Percentiles rank a stretch among this genome's conserved stretches.
These are phyloP conservation scores for Backusella westeae DNA, from an alignment of 192 early-diverging fungal species.

Conservation along the genomic window DNA sequence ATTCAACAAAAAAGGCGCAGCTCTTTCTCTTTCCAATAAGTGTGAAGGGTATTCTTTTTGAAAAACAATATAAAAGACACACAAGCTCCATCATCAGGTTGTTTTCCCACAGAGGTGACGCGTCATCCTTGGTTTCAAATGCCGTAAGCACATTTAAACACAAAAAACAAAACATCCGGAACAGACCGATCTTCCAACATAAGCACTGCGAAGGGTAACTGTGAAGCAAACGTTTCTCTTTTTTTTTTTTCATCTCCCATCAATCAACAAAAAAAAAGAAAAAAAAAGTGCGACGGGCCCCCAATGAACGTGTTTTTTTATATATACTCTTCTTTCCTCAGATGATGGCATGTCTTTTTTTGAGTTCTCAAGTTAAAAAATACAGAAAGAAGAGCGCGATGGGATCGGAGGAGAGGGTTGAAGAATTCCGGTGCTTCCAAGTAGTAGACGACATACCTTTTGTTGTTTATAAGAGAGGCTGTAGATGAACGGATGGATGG, in stretches of 20 bases:
- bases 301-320: background rate
- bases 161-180: background rate
- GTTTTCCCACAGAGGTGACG: slow-evolving; percentile 1
- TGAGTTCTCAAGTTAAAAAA: slow-evolving; percentile 4
- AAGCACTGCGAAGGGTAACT: background rate
- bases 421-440: slow-evolving; percentile 11
- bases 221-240: background rate
- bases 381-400: slow-evolving; percentile 1
- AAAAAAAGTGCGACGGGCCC: background rate
- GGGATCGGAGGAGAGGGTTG: slow-evolving; percentile 1
- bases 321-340: background rate
- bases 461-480: background rate
- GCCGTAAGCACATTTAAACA: background rate
- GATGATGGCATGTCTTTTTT: slow-evolving; percentile 4
- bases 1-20: background rate
- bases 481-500: slow-evolving; percentile 10
- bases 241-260: slow-evolving; percentile 1
- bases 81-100: background rate
- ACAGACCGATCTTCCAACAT: background rate
- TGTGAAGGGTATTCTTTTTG: background rate
- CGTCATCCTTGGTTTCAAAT: slow-evolving; percentile 3
- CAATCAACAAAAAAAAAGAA: background rate
- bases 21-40: background rate
- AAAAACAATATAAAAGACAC: background rate
- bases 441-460: slow-evolving; percentile 21